Evolutionary conservation across 805 yeast species (phyloP), one percentile per base, ranked within the genome.

Genomic region (Candida germanica): DNA sequence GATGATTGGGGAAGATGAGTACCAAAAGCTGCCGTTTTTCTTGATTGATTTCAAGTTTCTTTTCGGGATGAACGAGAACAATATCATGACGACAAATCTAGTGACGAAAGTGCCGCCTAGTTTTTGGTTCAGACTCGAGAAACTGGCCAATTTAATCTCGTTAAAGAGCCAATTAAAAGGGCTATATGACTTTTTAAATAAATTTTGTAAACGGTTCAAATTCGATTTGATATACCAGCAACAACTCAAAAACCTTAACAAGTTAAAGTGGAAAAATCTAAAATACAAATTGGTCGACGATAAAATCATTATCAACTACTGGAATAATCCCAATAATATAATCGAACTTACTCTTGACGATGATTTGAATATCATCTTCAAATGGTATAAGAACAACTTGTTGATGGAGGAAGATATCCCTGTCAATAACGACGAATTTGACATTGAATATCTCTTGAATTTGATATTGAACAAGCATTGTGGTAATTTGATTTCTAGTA

Each of bases 1-100:
- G 26, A 56, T 66, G 8, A 48, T 61, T 14, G 80, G 80, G 5
- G 79, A 79, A 16, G 65, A 69, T 2, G 67, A 65, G 3, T 63
- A 64, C 44, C 39, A 35, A 15, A 53, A 55, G 29, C 75, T 87
- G 0, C 87, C 87, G 11, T 81, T 84, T 48, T 85, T 80, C 52
- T 70, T 87, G 41, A 83, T 91, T 14, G 91, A 86, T 54, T 83
- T 88, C 58, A 71, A 77, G 37, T 74, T 88, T 38, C 62, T 73
- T 15, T 81, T 83, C 49, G 69, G 73, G 7, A 64, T 71, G 18
- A 61, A 61, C 41, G 66, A 59, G 4, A 68, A 61, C 31, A 57
- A 59, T 2, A 39, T 52, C 8, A 46, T 62, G 27, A 61, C 61
- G 12, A 53, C 51, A 30, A 50, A 54, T 15, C 39, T 50, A 8